Conservation (phyloP, 1,284 basidiomycete genomes). For the Testicularia cyperi region DNA sequence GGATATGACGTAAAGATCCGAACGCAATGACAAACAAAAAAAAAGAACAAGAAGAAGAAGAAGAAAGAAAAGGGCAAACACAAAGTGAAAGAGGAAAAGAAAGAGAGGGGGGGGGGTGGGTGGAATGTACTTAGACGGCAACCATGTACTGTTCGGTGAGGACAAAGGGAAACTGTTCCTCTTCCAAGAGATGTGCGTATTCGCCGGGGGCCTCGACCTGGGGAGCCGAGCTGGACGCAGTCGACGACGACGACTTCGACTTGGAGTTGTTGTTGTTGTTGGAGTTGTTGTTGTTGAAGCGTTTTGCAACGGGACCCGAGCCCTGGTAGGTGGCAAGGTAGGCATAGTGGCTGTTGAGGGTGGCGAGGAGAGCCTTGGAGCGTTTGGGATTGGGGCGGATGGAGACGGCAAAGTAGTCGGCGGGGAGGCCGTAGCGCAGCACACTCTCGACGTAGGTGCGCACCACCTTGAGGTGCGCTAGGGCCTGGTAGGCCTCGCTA, state of each 20-base stretch:
- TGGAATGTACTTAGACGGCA: slow-evolving; percentile 16
- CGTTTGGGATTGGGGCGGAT: slow-evolving; percentile 78
- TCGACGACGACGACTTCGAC: too few relatives aligned
- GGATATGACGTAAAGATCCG: too few relatives aligned
- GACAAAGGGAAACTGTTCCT: slow-evolving; percentile 56
- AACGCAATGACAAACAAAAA: too few relatives aligned
- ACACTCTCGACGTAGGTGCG: slow-evolving; percentile 93
- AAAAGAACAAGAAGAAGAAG: neutral
- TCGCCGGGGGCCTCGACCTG: slow-evolving; percentile 54
- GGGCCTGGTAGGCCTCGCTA: slow-evolving; percentile 90
- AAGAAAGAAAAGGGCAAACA: too few relatives aligned
- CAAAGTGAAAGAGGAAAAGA: neutral
- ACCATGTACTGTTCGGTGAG: slow-evolving; percentile 53
- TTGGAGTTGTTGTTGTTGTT: neutral
- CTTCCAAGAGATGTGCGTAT: slow-evolving; percentile 53
- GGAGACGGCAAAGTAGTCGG: slow-evolving; percentile 79
- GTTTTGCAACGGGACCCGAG: neutral
- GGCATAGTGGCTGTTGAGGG: slow-evolving; percentile 75
- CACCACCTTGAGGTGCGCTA: slow-evolving; percentile 89
- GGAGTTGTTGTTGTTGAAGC: slow-evolving; percentile 7
- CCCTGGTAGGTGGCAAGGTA: slow-evolving; percentile 70
- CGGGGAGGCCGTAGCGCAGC: slow-evolving; percentile 89
- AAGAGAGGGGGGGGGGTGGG: neutral
- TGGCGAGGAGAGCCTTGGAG: slow-evolving; percentile 72
- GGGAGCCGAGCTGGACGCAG: neutral